Evolutionary conservation across 129 eudicot species (phyloP).

Genomic region (Pittosporum tobira): DNA sequence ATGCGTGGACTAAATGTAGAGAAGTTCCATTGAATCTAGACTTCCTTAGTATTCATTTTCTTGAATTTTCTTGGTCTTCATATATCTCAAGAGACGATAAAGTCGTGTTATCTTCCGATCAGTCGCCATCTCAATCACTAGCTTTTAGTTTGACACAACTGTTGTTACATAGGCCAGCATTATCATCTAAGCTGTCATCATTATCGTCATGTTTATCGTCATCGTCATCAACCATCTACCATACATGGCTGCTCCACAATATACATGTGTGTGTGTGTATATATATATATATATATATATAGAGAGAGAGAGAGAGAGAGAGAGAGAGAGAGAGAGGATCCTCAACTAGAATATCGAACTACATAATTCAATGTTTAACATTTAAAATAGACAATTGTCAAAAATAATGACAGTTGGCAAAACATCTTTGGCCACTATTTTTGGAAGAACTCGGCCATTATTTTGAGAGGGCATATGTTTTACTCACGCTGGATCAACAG

Average conservation of each 20-base stretch:
- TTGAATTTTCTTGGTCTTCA: background rate
- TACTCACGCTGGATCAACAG: too few species aligned
- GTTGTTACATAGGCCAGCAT: background rate
- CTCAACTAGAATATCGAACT: too few species aligned
- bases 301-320: too few species aligned
- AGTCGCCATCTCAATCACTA: background rate
- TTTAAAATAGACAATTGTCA: too few species aligned
- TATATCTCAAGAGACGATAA: background rate
- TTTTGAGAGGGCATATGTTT: too few species aligned
- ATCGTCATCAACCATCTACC: background rate
- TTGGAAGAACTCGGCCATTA: too few species aligned
- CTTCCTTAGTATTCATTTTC: background rate
- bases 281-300: background rate
- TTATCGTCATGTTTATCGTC: background rate
- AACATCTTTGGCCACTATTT: too few species aligned
- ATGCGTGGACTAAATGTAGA: background rate
- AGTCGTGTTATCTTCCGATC: background rate
- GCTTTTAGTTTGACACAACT: background rate
- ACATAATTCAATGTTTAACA: too few species aligned
- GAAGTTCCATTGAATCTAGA: background rate
- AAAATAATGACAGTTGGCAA: too few species aligned
- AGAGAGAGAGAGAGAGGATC: too few species aligned
- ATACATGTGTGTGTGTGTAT: background rate
- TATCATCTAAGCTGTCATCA: background rate
- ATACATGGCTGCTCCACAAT: background rate